Evolutionary conservation across 2,329 filamentous ascomycete species (phyloP).

Genomic region (Hysterium pulicare): DNA sequence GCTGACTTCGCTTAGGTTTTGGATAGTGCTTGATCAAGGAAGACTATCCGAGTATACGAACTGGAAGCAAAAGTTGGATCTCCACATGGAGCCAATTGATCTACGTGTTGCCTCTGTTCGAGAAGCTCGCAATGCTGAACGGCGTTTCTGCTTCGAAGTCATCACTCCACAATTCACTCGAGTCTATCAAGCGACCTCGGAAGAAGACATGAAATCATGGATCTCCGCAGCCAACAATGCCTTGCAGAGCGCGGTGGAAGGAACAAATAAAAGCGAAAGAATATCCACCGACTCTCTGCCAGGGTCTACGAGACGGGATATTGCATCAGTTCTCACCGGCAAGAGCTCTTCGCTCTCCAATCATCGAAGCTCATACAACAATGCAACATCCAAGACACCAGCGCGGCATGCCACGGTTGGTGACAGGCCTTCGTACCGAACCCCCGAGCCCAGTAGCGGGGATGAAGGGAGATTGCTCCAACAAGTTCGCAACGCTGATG

Average conservation of each 20-base stretch:
- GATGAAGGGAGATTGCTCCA: slow-evolving; percentile 83
- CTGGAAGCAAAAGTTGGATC: slow-evolving; percentile 95
- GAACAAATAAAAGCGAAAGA: slow-evolving; percentile 56
- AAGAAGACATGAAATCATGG: slow-evolving; percentile 98
- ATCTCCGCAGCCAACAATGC: slow-evolving; percentile 96
- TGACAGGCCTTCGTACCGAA: slow-evolving; percentile 70
- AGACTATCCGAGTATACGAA: slow-evolving; percentile 98
- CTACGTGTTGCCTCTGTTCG: slow-evolving; percentile 94
- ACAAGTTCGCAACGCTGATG: slow-evolving; percentile 81
- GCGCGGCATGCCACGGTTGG: slow-evolving; percentile 87
- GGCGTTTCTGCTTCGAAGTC: slow-evolving; percentile 96
- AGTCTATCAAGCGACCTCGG: slow-evolving; percentile 95
- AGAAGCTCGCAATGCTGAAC: slow-evolving; percentile 89
- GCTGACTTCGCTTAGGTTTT: slow-evolving; percentile 64
- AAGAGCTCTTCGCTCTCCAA: slow-evolving; percentile 75
- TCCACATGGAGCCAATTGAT: slow-evolving; percentile 98
- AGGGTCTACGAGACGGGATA: slow-evolving; percentile 70
- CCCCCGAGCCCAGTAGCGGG: slow-evolving; percentile 72
- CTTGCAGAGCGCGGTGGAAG: slow-evolving; percentile 90
- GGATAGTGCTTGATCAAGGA: slow-evolving; percentile 96
- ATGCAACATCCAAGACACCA: slow-evolving; percentile 57
- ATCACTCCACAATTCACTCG: slow-evolving; percentile 95
- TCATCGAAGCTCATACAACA: slow-evolving; percentile 45
- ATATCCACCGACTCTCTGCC: slow-evolving; percentile 50
- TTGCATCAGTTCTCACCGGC: slow-evolving; percentile 87